These are phyloP conservation scores for Gyrodon lividus DNA, from an alignment of 768 basidiomycete genomes.

Conservation along the genomic window DNA sequence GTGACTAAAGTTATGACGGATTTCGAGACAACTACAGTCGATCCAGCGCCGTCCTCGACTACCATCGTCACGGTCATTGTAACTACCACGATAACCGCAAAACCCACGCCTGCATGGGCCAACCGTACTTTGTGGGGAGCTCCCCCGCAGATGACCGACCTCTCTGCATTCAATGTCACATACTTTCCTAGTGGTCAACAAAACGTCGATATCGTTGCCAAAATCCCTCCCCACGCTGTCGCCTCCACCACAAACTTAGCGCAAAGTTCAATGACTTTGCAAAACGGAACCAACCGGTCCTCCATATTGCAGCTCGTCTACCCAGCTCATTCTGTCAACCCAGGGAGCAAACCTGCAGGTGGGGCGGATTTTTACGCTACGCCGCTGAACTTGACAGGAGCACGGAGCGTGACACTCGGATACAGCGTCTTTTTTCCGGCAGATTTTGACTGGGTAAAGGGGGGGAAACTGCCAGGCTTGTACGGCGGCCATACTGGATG, in stretches of 20 bases:
- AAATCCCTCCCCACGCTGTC: conserved; percentile 41
- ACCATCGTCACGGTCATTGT: conserved; percentile 10
- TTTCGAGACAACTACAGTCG: conserved; percentile 10
- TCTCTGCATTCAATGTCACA: conserved; percentile 58
- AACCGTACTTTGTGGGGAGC: conserved; percentile 44
- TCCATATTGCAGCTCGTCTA: conserved; percentile 64
- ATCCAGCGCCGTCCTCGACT: not conserved
- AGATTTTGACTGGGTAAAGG: conserved; percentile 76
- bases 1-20: conserved; percentile 10
- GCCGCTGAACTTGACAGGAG: conserved; percentile 45
- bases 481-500: conserved; percentile 68
- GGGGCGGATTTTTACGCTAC: conserved; percentile 69
- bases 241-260: conserved; percentile 16
- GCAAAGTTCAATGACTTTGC: conserved; percentile 3
- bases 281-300: conserved; percentile 30
- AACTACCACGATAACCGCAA: not conserved
- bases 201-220: conserved; percentile 56
- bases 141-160: conserved; percentile 54
- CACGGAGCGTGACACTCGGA: conserved; percentile 52
- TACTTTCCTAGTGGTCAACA: conserved; percentile 51
- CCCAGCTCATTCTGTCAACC: conserved; percentile 69
- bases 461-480: conserved; percentile 82
- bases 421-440: conserved; percentile 79
- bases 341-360: conserved; percentile 58
- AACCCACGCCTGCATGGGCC: conserved; percentile 11